Conservation (phyloP, 179 eudicot species). For the Gypsophila paniculata region DNA sequence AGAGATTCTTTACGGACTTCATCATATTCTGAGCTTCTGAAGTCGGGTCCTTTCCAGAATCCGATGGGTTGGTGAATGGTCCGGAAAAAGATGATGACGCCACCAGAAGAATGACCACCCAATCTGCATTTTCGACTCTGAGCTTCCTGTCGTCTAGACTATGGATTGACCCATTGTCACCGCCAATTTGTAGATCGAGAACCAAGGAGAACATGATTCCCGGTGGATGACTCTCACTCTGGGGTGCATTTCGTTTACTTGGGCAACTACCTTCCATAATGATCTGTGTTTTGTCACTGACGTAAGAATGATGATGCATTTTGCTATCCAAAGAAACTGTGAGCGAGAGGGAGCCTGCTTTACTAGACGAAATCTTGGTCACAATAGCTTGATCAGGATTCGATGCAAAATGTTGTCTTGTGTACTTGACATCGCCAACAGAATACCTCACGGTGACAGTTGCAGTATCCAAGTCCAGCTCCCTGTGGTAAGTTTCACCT, state of each 20-base stretch:
- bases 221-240: conserved; percentile 35
- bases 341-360: conserved; percentile 57
- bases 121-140: conserved; percentile 57
- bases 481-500: conserved; percentile 52
- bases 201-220: conserved; percentile 62
- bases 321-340: conserved; percentile 63
- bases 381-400: conserved; percentile 75
- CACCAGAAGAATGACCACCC: conserved; percentile 56
- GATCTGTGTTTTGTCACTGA: conserved; percentile 50
- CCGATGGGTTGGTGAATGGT: conserved; percentile 58
- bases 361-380: conserved; percentile 56
- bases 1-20: conserved; percentile 36
- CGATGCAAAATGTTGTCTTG: conserved; percentile 71
- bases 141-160: conserved; percentile 49
- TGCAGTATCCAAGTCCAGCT: conserved; percentile 75
- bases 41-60: conserved; percentile 58
- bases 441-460: conserved; percentile 56
- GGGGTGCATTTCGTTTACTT: conserved; percentile 49
- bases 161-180: conserved; percentile 37
- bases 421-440: conserved; percentile 46
- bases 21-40: conserved; percentile 42
- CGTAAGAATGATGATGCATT: conserved; percentile 45
- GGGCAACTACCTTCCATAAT: conserved; percentile 76
- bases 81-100: conserved; percentile 79
- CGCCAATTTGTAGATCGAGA: conserved; percentile 59